Evolutionary conservation across 2,329 filamentous ascomycete species (phyloP), one percentile per base, ranked within the genome.

Genomic region (Microdochium nivale): DNA sequence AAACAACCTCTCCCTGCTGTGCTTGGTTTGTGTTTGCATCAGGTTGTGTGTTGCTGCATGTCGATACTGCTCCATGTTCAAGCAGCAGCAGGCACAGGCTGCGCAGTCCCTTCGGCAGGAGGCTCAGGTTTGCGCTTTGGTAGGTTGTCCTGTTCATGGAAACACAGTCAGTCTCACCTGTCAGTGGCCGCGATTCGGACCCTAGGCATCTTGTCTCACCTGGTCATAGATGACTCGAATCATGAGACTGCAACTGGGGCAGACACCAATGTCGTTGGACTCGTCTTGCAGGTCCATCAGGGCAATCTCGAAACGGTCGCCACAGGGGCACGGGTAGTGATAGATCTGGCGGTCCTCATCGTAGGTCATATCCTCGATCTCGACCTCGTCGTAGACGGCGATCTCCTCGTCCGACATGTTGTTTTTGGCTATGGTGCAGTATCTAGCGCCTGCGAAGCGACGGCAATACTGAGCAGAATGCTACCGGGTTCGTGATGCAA

Each of bases 351-450:
- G 79, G 3, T 78, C 77, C 47, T 83, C 74, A 69, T 96, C 90
- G 68, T 82, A 96, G 63, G 88, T 94, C 90, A 96, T 95, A 71
- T 99, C 94, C 70, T 97, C 92, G 74, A 97, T 96, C 69, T 97
- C 92, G 70, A 97, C 92, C 71, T 96, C 92, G 65, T 97, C 92
- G 76, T 96, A 97, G 67, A 96, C 88, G 59, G 86, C 83, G 52
- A 86, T 70, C 32, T 72, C 67, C 48, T 74, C 73, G 50, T 81
- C 77, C 57, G 86, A 7, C 40, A 44, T 44, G 40, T 5, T 13
- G 40, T 7, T 19, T 40, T 44, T 30, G 11, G 35, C 7, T 44
- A 7, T 44, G 14, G 13, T 44, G 14, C 3, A 23, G 7, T 23
- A 7, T 23, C 19, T 7, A 19, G 19, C 16, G 9, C 7, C 16